Conservation (phyloP, 1,139 yeast genomes). For the Scheffersomyces lignicola region DNA sequence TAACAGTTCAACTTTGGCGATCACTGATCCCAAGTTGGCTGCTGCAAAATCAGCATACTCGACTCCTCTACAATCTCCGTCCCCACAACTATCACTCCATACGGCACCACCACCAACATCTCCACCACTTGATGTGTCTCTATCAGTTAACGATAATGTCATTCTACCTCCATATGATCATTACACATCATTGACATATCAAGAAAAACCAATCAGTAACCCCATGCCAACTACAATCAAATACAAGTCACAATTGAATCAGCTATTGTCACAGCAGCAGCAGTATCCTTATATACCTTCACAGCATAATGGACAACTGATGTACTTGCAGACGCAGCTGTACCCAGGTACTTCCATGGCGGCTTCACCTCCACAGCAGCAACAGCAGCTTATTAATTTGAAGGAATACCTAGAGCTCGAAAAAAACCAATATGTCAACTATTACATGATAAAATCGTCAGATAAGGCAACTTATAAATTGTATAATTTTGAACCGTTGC, state of each 20-base stretch:
- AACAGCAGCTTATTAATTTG: background rate
- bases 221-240: slow-evolving; percentile 7
- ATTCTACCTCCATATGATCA: slow-evolving; percentile 3
- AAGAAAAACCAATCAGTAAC: slow-evolving; percentile 6
- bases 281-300: background rate
- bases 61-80: slow-evolving; percentile 2
- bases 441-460: background rate
- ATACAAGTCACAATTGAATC: slow-evolving; percentile 10
- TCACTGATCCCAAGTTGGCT: slow-evolving; percentile 1
- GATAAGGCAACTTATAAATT: background rate
- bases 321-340: too few relatives aligned
- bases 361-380: background rate
- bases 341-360: background rate
- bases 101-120: background rate
- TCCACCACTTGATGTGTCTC: background rate
- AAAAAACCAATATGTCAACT: slow-evolving; percentile 1
- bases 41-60: background rate
- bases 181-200: slow-evolving; percentile 1
- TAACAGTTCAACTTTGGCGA: too few relatives aligned
- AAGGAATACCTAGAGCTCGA: background rate
- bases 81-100: background rate
- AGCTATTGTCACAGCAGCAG: slow-evolving; percentile 1
- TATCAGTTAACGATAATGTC: background rate
- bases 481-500: slow-evolving; percentile 1
- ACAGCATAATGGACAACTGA: background rate